These are phyloP conservation scores for Gillenia trifoliata DNA, from an alignment of 306 rosid genomes.

Conservation along the genomic window DNA sequence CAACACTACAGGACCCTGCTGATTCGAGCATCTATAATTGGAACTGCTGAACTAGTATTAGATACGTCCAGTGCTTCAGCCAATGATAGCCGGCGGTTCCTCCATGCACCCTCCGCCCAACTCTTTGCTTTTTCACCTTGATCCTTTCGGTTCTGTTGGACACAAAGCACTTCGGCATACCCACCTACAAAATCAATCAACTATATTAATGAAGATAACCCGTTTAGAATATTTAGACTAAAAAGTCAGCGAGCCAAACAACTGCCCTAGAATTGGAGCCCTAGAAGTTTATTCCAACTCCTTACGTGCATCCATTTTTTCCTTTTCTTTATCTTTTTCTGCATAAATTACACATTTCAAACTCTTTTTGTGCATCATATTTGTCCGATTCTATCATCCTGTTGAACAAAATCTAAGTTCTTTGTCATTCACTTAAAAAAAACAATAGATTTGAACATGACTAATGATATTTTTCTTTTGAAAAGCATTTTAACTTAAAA, in stretches of 20 bases:
- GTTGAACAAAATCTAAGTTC: no score
- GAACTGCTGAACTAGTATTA: constrained; percentile 32
- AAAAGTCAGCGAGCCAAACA: neutral
- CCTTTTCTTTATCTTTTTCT: no score
- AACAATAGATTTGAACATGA: no score
- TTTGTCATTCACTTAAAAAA: no score
- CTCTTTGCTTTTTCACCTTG: constrained; percentile 60
- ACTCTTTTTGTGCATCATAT: no score
- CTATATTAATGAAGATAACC: constrained; percentile 1
- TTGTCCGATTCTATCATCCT: no score
- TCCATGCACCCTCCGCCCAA: constrained; percentile 62
- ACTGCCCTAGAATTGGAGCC: neutral
- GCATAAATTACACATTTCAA: no score
- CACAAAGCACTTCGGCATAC: constrained; percentile 65
- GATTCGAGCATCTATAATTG: constrained; percentile 62
- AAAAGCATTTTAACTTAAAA: no score
- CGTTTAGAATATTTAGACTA: neutral
- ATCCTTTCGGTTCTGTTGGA: constrained; percentile 68
- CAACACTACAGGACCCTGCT: constrained; percentile 50
- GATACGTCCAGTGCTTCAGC: constrained; percentile 63
- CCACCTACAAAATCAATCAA: constrained; percentile 41
- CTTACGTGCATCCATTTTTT: no score
- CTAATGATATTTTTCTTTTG: no score
- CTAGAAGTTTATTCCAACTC: no score
- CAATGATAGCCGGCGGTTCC: constrained; percentile 57